Base-by-base conservation (phyloP, 2,329 filamentous ascomycete species). In the Colletotrichum lini region DNA sequence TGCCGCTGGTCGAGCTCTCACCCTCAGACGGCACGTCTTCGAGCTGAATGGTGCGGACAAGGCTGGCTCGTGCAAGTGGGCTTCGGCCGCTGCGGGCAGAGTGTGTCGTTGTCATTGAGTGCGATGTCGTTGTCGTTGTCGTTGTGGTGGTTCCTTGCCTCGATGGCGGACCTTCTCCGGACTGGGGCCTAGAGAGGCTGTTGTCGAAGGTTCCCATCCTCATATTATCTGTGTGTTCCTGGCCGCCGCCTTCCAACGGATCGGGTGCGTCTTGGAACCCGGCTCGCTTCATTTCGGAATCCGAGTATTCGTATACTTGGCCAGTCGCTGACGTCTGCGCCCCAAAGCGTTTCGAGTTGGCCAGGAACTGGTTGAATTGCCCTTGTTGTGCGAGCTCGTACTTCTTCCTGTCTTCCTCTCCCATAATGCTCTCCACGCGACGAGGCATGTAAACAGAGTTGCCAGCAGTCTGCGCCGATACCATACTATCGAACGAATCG, bases 381-480 rank as follows among this genome's bases (percentile, higher is more conserved):
- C 81, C 86, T 52, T 87, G 86, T 77, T 93, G 92, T 2, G 91
- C 90, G 76, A 93, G 88, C 76, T 91, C 88, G 78, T 95, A 94
- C 77, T 94, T 93, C 73, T 87, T 88, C 45, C 90, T 88, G 77
- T 96, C 93, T 79, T 96, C 93, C 8, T 92, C 91, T 73, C 90
- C 90, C 89, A 97, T 93, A 76, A 96, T 89, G 76, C 88, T 93
- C 76, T 95, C 92, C 58, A 95, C 90, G 52, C 89, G 86, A 15
- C 89, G 87, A 0, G 93, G 92, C 77, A 92, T 82, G 75, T 90
- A 91, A 40, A 94, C 85, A 0, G 90, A 91, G 75, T 89, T 88
- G 59, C 81, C 84, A 12, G 82, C 86, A 0, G 89, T 91, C 23
- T 84, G 85, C 4, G 82, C 86, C 4, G 91, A 93, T 64, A 87